Conservation (phyloP, 2,329 filamentous ascomycete genomes). For the Cadophora sp. region DNA sequence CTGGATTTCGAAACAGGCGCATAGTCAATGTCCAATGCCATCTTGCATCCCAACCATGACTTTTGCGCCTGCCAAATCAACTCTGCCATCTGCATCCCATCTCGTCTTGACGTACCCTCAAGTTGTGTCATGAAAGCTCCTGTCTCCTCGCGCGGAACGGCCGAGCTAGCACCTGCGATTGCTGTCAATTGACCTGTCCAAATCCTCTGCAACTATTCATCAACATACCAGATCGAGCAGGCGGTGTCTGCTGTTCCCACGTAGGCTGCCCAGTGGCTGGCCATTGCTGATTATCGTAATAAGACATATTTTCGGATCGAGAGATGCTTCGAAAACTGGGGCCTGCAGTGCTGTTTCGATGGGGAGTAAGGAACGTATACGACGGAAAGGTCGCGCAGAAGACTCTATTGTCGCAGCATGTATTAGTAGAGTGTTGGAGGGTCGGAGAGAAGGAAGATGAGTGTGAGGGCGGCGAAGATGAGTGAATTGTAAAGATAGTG, state of each 20-base stretch:
- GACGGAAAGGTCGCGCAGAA: slow-evolving; percentile 38
- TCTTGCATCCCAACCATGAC: slow-evolving; percentile 23
- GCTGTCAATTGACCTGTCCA: slow-evolving; percentile 37
- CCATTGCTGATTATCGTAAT: slow-evolving; percentile 73
- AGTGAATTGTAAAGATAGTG: slow-evolving; percentile 14
- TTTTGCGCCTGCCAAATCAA: slow-evolving; percentile 20
- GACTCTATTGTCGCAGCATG: slow-evolving; percentile 26
- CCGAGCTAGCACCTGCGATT: slow-evolving; percentile 73
- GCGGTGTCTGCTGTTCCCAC: slow-evolving; percentile 77
- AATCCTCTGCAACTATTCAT: slow-evolving; percentile 13
- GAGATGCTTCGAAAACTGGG: slow-evolving; percentile 44
- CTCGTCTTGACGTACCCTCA: slow-evolving; percentile 71
- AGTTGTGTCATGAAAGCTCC: slow-evolving; percentile 85
- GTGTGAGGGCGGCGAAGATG: background rate
- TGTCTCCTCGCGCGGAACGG: slow-evolving; percentile 75
- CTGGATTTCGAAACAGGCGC: slow-evolving; percentile 10
- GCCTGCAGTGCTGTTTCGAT: slow-evolving; percentile 42
- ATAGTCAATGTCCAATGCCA: slow-evolving; percentile 4
- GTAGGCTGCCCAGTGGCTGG: slow-evolving; percentile 63
- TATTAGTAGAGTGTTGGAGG: slow-evolving; percentile 19
- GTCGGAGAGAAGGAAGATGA: background rate
- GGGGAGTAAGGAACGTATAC: slow-evolving; percentile 44
- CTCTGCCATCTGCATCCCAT: slow-evolving; percentile 10
- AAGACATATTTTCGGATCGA: slow-evolving; percentile 60
- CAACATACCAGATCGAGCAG: slow-evolving; percentile 72